Evolutionary conservation across 2,329 filamentous ascomycete genomes (phyloP).

Genomic region (Aspergillus hiratsukae): DNA sequence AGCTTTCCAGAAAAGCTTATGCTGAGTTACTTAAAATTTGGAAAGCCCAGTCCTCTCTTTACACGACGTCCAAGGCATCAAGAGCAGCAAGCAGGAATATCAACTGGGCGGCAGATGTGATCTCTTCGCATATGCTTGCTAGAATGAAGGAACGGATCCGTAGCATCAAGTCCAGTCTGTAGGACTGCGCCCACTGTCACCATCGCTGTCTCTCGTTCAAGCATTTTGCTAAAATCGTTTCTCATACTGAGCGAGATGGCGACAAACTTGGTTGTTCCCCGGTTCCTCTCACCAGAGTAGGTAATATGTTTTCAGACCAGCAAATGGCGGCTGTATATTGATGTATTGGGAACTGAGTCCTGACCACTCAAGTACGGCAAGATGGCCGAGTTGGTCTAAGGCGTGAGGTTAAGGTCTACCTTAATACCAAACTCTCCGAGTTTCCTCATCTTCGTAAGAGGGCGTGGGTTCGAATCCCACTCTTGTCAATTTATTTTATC

Average conservation of each 20-base stretch:
- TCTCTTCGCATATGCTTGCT: not conserved
- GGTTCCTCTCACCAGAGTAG: no score
- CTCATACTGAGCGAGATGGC: no score
- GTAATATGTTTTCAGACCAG: no score
- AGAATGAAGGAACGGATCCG: not conserved
- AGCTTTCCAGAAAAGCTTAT: not conserved
- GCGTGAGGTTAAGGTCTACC: conserved; percentile 15
- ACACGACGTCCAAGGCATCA: not conserved
- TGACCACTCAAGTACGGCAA: conserved; percentile 17
- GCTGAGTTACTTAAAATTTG: no score
- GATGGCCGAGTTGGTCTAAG: conserved; percentile 36
- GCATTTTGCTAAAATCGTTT: no score
- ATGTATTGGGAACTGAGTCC: no score
- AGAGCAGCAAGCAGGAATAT: not conserved
- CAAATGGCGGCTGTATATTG: no score
- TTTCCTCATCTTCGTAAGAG: conserved; percentile 3
- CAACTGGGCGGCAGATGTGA: no score
- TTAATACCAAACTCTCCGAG: conserved; percentile 1
- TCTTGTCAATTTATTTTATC: conserved; percentile 3
- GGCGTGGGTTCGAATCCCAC: conserved; percentile 8
- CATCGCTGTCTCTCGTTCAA: no score
- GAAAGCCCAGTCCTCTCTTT: not conserved
- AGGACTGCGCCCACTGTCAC: no score
- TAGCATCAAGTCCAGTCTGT: not conserved
- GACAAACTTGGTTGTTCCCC: no score